phyloP scores from a whole-genome alignment of 202 grass and related monocot species.

The Bolboschoenoplectus hybrid region DNA sequence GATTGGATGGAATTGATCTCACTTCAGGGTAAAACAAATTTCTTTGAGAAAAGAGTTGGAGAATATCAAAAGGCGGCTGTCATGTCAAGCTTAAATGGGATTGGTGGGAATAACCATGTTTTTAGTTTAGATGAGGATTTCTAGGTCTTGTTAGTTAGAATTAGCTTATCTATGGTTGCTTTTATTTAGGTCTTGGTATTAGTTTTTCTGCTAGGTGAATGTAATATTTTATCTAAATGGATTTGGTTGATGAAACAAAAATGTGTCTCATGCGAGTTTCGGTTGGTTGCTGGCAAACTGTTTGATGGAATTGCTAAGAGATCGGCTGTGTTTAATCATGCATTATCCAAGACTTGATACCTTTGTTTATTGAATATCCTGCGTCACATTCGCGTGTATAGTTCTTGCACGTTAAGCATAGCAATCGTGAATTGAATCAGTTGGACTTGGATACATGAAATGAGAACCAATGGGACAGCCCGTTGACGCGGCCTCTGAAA shows the following conservation, averaged over 20 bases:
- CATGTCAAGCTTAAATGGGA: conserved; percentile 33
- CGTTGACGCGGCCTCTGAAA: no score
- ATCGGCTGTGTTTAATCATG: not conserved
- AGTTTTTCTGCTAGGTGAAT: not conserved
- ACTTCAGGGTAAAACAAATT: conserved; percentile 42
- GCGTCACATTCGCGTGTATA: no score
- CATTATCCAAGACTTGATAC: not conserved
- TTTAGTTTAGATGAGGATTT: conserved; percentile 41
- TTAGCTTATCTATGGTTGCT: not conserved
- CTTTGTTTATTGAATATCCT: no score
- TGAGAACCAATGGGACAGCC: no score
- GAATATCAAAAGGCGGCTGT: conserved; percentile 38
- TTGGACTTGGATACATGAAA: no score
- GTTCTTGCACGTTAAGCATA: no score
- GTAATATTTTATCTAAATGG: not conserved
- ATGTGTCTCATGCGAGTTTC: not conserved
- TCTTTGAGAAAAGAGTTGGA: conserved; percentile 40
- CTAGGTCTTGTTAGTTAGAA: not conserved
- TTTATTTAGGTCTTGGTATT: not conserved
- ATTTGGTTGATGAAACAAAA: not conserved
- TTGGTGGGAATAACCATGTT: conserved; percentile 20
- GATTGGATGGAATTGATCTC: conserved; percentile 46
- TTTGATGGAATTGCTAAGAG: conserved; percentile 3
- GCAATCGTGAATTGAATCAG: no score
- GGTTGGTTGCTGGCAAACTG: not conserved